Evolutionary conservation across 495 filamentous ascomycete genomes (phyloP), one percentile per base, ranked within the genome.

Genomic region (Penicillium soppii): DNA sequence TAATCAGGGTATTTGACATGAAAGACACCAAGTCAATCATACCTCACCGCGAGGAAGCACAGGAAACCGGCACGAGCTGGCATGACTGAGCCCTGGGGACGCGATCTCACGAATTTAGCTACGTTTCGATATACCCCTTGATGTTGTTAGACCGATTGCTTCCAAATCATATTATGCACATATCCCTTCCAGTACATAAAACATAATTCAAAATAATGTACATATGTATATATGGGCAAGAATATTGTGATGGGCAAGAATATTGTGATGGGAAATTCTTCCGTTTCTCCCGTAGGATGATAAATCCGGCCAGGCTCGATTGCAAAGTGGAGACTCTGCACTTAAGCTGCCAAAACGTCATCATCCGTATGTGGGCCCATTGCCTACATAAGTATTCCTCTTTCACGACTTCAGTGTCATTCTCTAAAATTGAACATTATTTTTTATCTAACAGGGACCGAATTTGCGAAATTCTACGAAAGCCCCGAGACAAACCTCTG

Each of bases 11-110:
- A 0, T 96, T 90, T 57, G 70, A 85, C 22, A 91, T 97, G 58
- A 78, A 77, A 8, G 73, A 91, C n/a, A n/a, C n/a, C n/a, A n/a
- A n/a, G 44, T 76, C 84, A 10, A 85, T 97, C 59, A 97, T 98
- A 25, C 84, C 85, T n/a, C 85, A 92, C 59, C 80, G 94, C n/a
- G 66, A 81, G 45, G 80, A 86, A 48, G 76, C 85, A 38, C 74
- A 72, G 13, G 60, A 72, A 21, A 80, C 80, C 1, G 74, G 76
- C 13, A 76, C 76, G 13, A 86, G 88, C n/a, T 97, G 90, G 91
- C 91, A 95, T 67, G 80, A 79, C 51, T 91, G 72, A 50, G 25
- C 13, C 29, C 29, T 12, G 8, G 25, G 9, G n/a, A 10, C 12
- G 8, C 16, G 26, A 39, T 25, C 30, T 15, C 37, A 33, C 13